These are phyloP conservation scores for Euphrasia arctica DNA, from an alignment of 305 asterid genomes.

Conservation along the genomic window DNA sequence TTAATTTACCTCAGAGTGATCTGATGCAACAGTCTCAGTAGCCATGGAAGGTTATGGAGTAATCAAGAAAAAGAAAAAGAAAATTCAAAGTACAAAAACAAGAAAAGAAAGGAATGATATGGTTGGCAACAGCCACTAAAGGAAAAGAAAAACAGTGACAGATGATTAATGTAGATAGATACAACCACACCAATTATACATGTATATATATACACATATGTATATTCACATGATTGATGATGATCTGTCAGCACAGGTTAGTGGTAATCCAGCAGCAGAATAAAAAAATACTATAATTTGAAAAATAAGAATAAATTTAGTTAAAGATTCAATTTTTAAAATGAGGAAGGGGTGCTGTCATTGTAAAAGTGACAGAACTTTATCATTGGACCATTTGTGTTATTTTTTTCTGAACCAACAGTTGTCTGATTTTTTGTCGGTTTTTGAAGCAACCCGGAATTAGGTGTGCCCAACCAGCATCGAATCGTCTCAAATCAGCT, in stretches of 20 bases:
- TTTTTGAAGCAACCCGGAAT: no score
- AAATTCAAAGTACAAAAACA: slow-evolving; percentile 17
- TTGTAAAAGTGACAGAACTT: slow-evolving; percentile 43
- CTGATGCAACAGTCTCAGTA: slow-evolving; percentile 51
- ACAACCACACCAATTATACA: slow-evolving; percentile 37
- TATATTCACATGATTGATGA: slow-evolving; percentile 59
- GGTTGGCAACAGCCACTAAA: no score
- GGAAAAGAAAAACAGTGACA: slow-evolving; percentile 32
- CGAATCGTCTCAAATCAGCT: no score
- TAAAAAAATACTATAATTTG: neutral
- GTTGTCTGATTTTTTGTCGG: no score
- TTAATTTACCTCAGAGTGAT: slow-evolving; percentile 62
- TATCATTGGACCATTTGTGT: slow-evolving; percentile 51
- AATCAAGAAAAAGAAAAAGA: neutral
- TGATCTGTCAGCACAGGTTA: slow-evolving; percentile 58
- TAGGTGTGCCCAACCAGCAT: no score
- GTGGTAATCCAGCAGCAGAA: slow-evolving; percentile 37
- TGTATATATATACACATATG: slow-evolving; percentile 10
- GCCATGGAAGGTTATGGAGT: slow-evolving; percentile 55
- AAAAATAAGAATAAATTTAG: neutral
- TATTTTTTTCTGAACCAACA: neutral
- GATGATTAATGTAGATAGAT: slow-evolving; percentile 36
- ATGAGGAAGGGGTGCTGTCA: slow-evolving; percentile 33
- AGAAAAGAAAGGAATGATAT: slow-evolving; percentile 59
- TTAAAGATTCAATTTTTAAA: slow-evolving; percentile 2